Conservation (phyloP, 1,284 basidiomycete genomes). For the Ustilago esculenta region DNA sequence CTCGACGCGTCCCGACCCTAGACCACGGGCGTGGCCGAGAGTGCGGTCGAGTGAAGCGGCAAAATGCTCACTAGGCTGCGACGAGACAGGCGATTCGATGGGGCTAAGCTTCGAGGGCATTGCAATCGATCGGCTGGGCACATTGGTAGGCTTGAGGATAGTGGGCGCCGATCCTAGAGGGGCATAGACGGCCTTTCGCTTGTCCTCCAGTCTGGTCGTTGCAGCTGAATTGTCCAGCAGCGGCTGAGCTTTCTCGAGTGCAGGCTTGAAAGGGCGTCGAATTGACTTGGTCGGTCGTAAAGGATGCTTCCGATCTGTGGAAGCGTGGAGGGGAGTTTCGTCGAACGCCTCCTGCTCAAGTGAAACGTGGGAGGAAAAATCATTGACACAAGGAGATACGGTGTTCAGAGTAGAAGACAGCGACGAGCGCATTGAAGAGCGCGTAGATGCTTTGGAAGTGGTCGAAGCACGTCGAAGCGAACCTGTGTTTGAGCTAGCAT, state of each 20-base stretch:
- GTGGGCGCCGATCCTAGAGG: conserved; percentile 5
- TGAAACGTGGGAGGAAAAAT: background rate
- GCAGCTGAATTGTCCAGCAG: background rate
- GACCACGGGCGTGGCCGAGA: conserved; percentile 4
- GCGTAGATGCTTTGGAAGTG: background rate
- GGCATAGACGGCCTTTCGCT: conserved; percentile 36
- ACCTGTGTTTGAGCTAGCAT: background rate
- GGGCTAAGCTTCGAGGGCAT: conserved; percentile 4
- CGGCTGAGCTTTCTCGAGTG: background rate
- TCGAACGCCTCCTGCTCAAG: background rate
- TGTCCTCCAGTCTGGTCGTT: conserved; percentile 23
- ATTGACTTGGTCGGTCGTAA: conserved; percentile 32
- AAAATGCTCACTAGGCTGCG: conserved; percentile 12
- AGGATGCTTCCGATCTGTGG: conserved; percentile 6
- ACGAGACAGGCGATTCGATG: conserved; percentile 4
- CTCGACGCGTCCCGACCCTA: background rate
- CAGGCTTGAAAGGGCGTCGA: conserved; percentile 15
- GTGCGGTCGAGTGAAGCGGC: conserved; percentile 13
- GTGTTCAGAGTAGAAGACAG: conserved; percentile 2
- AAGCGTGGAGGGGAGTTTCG: conserved; percentile 10
- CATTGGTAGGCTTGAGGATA: conserved; percentile 10
- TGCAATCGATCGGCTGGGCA: no score
- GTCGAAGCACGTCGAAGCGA: conserved; percentile 14
- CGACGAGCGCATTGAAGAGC: conserved; percentile 12
- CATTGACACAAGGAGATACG: background rate